phyloP scores from a whole-genome alignment of 139 green algal genomes.

The Tetraselmis chui region DNA sequence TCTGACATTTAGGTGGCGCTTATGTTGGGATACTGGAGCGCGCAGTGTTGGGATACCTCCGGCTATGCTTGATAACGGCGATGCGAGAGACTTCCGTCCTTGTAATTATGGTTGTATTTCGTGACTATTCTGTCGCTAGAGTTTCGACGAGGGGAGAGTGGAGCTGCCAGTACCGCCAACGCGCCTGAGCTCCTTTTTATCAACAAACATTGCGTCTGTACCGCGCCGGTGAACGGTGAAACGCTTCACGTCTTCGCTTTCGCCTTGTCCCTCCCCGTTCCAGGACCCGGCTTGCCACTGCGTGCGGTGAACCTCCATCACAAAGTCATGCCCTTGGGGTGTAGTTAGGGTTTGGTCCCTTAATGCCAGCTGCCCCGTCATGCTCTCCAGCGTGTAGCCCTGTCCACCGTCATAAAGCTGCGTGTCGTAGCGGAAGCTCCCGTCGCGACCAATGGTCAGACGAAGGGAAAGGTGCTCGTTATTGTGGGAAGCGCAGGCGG shows the following conservation, averaged over 20 bases:
- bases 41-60: no score
- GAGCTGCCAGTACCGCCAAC: not conserved
- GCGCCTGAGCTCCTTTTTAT: not conserved
- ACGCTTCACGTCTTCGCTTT: not conserved
- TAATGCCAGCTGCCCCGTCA: not conserved
- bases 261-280: not conserved
- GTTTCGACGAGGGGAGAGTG: not conserved
- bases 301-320: not conserved
- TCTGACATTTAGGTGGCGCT: no score
- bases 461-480: not conserved
- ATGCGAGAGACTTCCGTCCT: no score
- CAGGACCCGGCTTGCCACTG: not conserved
- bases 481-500: not conserved
- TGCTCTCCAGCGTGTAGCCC: not conserved
- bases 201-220: not conserved
- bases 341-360: no score
- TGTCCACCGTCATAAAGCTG: not conserved
- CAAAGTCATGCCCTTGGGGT: not conserved
- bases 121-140: no score
- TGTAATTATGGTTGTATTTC: no score
- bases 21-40: no score
- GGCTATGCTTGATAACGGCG: no score
- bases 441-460: not conserved
- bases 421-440: not conserved
- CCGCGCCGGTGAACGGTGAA: not conserved